Conservation (phyloP, 805 yeast species). For the Monosporozyma yasuniensis region DNA sequence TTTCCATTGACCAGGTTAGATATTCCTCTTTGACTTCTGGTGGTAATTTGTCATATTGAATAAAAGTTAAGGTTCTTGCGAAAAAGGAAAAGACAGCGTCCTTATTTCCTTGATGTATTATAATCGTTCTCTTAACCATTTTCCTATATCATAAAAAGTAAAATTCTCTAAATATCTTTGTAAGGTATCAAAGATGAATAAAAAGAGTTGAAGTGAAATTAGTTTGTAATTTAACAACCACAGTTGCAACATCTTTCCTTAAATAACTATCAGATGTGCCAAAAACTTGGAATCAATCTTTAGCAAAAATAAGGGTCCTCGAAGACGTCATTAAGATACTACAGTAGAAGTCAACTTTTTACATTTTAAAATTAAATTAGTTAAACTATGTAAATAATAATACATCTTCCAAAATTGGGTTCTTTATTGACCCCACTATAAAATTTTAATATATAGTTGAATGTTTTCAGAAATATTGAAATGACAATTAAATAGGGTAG, state of each 20-base stretch:
- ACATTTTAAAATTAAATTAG: no score
- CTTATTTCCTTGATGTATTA: background rate
- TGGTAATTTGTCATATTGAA: conserved; percentile 1
- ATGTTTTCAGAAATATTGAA: no score
- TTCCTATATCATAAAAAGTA: background rate
- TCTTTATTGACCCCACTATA: no score
- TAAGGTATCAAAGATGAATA: no score
- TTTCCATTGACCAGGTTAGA: conserved; percentile 4
- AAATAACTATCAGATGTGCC: background rate
- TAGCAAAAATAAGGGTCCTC: background rate
- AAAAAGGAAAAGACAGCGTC: background rate
- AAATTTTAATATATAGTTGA: no score
- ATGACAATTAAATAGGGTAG: no score
- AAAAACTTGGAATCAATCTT: background rate
- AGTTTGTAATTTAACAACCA: no score
- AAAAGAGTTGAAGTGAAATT: no score
- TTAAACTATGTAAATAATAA: no score
- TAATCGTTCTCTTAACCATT: conserved; percentile 1
- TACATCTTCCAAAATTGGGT: no score
- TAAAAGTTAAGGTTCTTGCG: conserved; percentile 1
- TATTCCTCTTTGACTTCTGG: conserved; percentile 1
- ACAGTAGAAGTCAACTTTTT: background rate
- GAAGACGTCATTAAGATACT: background rate
- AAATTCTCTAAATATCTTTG: no score
- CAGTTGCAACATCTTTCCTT: no score